Base-by-base conservation (phyloP, 768 basidiomycete genomes). In the Brasilioporus rufonigricans region DNA sequence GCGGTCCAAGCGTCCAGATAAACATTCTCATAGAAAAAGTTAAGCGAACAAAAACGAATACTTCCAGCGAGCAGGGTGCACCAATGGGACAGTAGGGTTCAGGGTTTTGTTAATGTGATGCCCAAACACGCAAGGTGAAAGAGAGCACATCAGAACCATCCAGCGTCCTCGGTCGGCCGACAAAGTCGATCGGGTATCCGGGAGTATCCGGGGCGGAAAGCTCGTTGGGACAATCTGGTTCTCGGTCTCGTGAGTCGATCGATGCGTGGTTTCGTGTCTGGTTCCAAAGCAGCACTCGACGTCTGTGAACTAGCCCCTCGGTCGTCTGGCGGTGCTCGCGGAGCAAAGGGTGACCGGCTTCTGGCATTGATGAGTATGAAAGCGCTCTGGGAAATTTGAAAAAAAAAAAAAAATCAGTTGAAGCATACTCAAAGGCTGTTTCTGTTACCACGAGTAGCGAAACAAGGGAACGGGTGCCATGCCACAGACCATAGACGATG, bases 181-280 rank as follows among this genome's bases (percentile, higher is more conserved):
- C 72, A 78, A 33, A 80, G 71, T 60, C 77, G 69, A 52, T 80
- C 78, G 16, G 79, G 79, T 56, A 80, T 80, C 13, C 78, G 75
- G 38, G 79, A 81, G 46, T 73, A 61, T 43, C 74, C 73, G 53
- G 55, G 62, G 24, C 65, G 61, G 47, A 60, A 31, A 13, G 57
- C 31, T 47, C 44, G 63, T 43, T 43, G 55, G 31, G 51, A 11
- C 18, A 47, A 21, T 39, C 53, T 44, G 9, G 24, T 18, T 26
- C 46, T 50, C 5, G 45, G 36, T 52, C 56, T 57, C 31, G 14
- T 44, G 3, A 26, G 41, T 51, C 27, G 46, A n/a, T 58, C 31
- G 39, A 32, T 23, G 52, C 13, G 36, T 14, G 54, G 45, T 27
- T 58, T 65, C 29, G 32, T 36, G 9, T 60, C 62, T 38, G 18